These are phyloP conservation scores for peach (Prunus persica) DNA, from an alignment of 306 rosid species.

Conservation along the genomic window DNA sequence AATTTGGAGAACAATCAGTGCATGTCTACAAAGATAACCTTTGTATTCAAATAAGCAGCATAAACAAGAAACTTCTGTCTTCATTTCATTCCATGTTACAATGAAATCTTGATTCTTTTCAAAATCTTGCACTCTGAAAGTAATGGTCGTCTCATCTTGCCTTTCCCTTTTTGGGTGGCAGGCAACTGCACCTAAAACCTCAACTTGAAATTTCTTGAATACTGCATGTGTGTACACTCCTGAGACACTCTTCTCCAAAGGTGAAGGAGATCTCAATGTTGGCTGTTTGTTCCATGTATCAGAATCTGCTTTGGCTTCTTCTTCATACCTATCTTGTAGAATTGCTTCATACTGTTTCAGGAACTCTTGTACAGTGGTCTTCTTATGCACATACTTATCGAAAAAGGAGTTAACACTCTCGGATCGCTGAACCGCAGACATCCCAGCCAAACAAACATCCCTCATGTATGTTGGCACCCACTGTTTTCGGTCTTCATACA, in stretches of 20 bases:
- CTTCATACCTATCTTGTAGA: conserved; percentile 95
- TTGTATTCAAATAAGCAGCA: conserved; percentile 84
- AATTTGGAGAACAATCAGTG: conserved; percentile 87
- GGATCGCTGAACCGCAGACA: conserved; percentile 81
- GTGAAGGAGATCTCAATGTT: conserved; percentile 81
- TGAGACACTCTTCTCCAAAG: conserved; percentile 86
- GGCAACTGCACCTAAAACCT: conserved; percentile 92
- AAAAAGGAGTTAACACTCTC: conserved; percentile 91
- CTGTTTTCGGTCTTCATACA: conserved; percentile 72
- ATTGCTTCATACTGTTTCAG: conserved; percentile 75
- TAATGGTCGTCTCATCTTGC: conserved; percentile 55
- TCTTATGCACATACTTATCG: conserved; percentile 91
- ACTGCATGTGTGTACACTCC: conserved; percentile 79
- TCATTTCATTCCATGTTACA: conserved; percentile 66
- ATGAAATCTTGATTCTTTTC: conserved; percentile 66
- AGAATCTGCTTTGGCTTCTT: conserved; percentile 97
- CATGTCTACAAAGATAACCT: conserved; percentile 98
- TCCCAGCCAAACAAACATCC: conserved; percentile 78
- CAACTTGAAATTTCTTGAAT: conserved; percentile 89
- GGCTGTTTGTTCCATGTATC: conserved; percentile 89
- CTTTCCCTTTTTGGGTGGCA: conserved; percentile 83
- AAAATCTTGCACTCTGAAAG: conserved; percentile 77
- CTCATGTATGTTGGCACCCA: conserved; percentile 87
- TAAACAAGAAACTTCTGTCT: conserved; percentile 71
- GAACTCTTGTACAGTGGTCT: conserved; percentile 85